These are phyloP conservation scores for Candida coleopterorum DNA, from an alignment of 805 yeast genomes.

Conservation along the genomic window DNA sequence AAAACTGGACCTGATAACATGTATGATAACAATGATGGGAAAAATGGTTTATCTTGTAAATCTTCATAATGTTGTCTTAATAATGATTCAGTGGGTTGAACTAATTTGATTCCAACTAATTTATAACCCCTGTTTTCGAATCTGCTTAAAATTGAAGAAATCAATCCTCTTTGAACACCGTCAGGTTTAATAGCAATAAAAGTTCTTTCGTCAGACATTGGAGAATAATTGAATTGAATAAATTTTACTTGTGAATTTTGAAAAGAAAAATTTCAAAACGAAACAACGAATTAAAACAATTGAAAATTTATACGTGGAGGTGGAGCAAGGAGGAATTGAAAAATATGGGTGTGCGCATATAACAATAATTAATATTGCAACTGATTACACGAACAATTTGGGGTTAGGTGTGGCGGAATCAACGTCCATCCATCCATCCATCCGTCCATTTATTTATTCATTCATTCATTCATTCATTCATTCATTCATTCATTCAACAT, in stretches of 20 bases:
- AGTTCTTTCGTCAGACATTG: constrained; percentile 76
- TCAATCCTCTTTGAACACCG: constrained; percentile 99
- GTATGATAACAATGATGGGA: constrained; percentile 93
- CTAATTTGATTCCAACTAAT: constrained; percentile 91
- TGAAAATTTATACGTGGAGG: too few relatives aligned
- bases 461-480: too few relatives aligned
- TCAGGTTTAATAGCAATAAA: constrained; percentile 96
- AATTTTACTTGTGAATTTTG: neutral
- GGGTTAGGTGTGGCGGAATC: too few relatives aligned
- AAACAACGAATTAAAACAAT: too few relatives aligned
- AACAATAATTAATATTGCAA: too few relatives aligned
- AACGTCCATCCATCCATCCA: too few relatives aligned
- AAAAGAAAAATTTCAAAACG: too few relatives aligned
- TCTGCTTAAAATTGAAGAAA: constrained; percentile 84
- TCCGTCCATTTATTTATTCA: too few relatives aligned
- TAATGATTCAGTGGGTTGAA: constrained; percentile 79
- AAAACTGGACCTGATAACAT: constrained; percentile 98
- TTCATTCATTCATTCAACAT: too few relatives aligned
- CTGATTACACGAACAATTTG: too few relatives aligned
- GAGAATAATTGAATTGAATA: constrained; percentile 3
- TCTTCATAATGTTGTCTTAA: constrained; percentile 94
- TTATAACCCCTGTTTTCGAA: constrained; percentile 98
- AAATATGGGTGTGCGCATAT: too few relatives aligned
- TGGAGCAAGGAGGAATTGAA: too few relatives aligned
- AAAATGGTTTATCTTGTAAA: constrained; percentile 93